These are phyloP conservation scores for Aquilaria malaccensis DNA, from an alignment of 345 rosid species.

Conservation along the genomic window DNA sequence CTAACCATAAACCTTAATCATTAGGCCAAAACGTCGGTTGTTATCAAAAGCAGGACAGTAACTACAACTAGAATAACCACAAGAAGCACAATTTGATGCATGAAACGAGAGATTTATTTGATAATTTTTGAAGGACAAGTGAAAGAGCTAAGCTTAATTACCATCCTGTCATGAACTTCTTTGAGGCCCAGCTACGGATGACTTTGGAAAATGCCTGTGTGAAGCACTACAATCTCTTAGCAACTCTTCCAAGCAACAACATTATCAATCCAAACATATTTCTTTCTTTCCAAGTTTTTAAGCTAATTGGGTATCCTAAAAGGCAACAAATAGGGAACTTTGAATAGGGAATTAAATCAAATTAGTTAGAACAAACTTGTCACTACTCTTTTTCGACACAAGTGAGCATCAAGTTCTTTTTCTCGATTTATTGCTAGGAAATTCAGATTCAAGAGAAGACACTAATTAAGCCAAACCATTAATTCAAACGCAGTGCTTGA, in stretches of 20 bases:
- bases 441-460: neutral
- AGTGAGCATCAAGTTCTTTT: too few species aligned
- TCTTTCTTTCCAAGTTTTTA: neutral
- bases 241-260: neutral
- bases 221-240: neutral
- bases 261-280: neutral
- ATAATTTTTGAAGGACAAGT: too few species aligned
- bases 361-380: neutral
- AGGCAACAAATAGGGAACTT: neutral
- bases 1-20: too few species aligned
- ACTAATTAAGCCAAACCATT: too few species aligned
- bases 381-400: neutral
- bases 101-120: too few species aligned
- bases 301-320: neutral
- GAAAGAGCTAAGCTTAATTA: conserved; percentile 6
- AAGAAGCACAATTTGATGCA: too few species aligned
- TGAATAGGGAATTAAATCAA: neutral
- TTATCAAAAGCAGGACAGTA: too few species aligned
- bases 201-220: conserved; percentile 53
- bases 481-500: neutral
- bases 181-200: conserved; percentile 62
- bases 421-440: neutral
- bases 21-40: too few species aligned
- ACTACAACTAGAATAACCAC: too few species aligned
- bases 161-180: conserved; percentile 77